Base-by-base conservation (phyloP, 805 yeast species). In the Candida tibetensis region DNA sequence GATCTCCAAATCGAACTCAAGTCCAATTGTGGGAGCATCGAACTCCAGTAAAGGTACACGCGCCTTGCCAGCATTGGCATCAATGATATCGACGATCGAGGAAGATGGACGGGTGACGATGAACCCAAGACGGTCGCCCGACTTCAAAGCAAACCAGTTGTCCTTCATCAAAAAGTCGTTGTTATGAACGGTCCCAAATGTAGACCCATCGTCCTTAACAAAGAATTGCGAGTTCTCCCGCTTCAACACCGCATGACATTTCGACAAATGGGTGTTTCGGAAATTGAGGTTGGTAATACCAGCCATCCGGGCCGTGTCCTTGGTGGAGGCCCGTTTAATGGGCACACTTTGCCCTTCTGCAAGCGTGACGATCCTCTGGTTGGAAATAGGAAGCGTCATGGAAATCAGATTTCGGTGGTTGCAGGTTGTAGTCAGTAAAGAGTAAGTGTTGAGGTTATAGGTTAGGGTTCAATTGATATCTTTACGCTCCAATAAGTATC, bases 171-270 rank as follows among this genome's bases (percentile, higher is more conserved):
- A 15, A 17, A 53, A 51, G 5, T 51, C 34, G 19, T 53, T 49
- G 39, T 64, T 60, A 38, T 62, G 34, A 6, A 63, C 42, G 13
- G 73, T 67, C 2, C 74, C 74, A 48, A 66, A 68, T 14, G 67
- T 64, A 4, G 72, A 66, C 18, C 44, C 44, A 18, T 44, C 38
- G 40, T 69, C 74, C 41, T 48, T 51, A 29, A 64, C 35, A 26
- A 36, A 49, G 23, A 66, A 49, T 10, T 18, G 28, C 12, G 51
- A 53, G 19, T 56, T 44, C 4, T 30, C 40, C 28, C 38, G 30
- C 36, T 40, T 42, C 23, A 66, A 35, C 13, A 42, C 37, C 7
- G 72, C 73, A 44, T 69, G 74, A 4, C 44, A 30, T 45, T 66
- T 67, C 6, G 72, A 66, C 32, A 69, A 45, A 45, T 68, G 72